Evolutionary conservation across 108 stramenopile genomes (phyloP), one percentile per base, ranked within the genome.

Genomic region (Cyclotella sp.): DNA sequence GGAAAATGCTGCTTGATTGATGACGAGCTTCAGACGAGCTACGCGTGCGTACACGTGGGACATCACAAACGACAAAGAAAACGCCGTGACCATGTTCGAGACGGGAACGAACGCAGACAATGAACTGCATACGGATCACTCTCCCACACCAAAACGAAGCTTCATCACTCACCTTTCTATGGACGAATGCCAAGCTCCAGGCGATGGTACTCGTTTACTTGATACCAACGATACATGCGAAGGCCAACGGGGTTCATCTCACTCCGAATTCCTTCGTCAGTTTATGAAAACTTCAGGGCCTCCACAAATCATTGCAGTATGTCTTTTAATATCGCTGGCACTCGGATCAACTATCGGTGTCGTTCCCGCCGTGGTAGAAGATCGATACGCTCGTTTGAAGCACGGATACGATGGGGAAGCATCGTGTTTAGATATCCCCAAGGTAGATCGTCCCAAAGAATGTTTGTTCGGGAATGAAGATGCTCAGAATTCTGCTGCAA

Each of bases 341-440:
- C 76, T 93, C 8, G 94, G 85, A 15, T 65, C 74, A 19, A 90
- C 88, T 9, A 77, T 90, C 29, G 89, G 86, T 13, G 66, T 91
- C 0, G 83, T 90, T 34, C 93, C 93, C 0, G 85, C 84, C 55
- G 65, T 91, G 0, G 74, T 87, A 6, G 70, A 87, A 19, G 93
- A 94, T 80, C 87, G 90, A 52, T 94, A 89, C 75, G 93, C 93
- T n/a, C 72, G 90, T 61, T 49, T 91, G 0, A 49, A 77, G 65
- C 87, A 94, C 68, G 85, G 77, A 3, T 94, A 89, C n/a, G 44
- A 63, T 29, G 81, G 81, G 13, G 76, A 73, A 0, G 63, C 21
- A 3, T 82, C 79, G n/a, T 89, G 85, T 59, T 81, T 65, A 30
- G 49, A 64, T 13, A 78, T 75, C 29, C 66, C 68, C 46, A 65